Conservation (phyloP, 345 rosid species). For the Euclidium syriacum region DNA sequence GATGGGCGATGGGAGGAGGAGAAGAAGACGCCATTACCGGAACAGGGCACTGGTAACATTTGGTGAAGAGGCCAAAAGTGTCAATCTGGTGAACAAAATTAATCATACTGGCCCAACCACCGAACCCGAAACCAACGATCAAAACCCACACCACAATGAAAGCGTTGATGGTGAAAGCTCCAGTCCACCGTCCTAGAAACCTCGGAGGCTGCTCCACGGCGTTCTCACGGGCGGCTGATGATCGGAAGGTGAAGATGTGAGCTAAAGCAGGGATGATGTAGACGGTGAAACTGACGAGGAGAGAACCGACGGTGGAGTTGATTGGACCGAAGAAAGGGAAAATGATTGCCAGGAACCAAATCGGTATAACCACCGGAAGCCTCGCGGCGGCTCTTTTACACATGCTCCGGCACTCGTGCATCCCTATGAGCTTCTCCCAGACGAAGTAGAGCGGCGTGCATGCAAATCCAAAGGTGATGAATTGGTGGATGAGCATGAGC, state of each 20-base stretch:
- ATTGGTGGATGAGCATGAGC: slow-evolving; percentile 97
- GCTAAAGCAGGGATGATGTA: slow-evolving; percentile 97
- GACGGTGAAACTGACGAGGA: slow-evolving; percentile 98
- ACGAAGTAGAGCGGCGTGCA: slow-evolving; percentile 95
- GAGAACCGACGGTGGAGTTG: slow-evolving; percentile 93
- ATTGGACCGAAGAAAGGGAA: slow-evolving; percentile 99
- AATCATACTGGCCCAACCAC: slow-evolving; percentile 92
- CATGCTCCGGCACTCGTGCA: slow-evolving; percentile 92
- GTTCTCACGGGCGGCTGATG: slow-evolving; percentile 89
- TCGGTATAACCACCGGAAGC: slow-evolving; percentile 89
- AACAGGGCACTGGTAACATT: slow-evolving; percentile 89
- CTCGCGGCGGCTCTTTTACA: slow-evolving; percentile 95
- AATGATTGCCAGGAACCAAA: slow-evolving; percentile 90
- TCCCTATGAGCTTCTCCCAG: slow-evolving; percentile 97
- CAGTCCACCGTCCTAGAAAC: slow-evolving; percentile 77
- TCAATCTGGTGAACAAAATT: slow-evolving; percentile 91
- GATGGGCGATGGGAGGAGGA: slow-evolving; percentile 24
- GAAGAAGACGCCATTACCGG: slow-evolving; percentile 19
- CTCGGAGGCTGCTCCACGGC: slow-evolving; percentile 90
- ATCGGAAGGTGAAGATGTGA: slow-evolving; percentile 79
- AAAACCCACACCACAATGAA: slow-evolving; percentile 92
- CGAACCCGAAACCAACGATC: slow-evolving; percentile 90
- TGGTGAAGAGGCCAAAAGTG: slow-evolving; percentile 92
- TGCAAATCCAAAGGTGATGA: slow-evolving; percentile 94
- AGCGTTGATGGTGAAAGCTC: slow-evolving; percentile 67